These are phyloP conservation scores for Podila epigama DNA, from an alignment of 192 early-diverging fungal genomes.

Conservation along the genomic window DNA sequence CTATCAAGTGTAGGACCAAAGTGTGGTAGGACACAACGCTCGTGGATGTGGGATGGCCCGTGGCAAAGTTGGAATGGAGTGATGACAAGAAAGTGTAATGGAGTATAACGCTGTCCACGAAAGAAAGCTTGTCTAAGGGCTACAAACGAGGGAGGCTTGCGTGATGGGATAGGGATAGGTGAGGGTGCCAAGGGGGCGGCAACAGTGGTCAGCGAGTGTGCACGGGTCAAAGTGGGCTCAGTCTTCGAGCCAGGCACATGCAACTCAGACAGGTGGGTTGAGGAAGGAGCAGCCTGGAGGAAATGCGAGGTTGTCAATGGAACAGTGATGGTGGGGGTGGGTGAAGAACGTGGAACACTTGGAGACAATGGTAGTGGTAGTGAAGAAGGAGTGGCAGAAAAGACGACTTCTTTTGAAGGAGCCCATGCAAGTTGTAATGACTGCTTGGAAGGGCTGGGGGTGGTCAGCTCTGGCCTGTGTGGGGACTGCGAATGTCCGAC, in stretches of 20 bases:
- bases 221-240: background rate
- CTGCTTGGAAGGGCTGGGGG: too few species aligned
- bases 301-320: too few species aligned
- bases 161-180: background rate
- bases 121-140: background rate
- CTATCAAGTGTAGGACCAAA: constrained; percentile 97
- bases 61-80: constrained; percentile 1
- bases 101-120: background rate
- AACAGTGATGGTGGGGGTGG: too few species aligned
- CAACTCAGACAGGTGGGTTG: too few species aligned
- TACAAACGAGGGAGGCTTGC: background rate
- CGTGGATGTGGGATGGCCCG: constrained; percentile 92
- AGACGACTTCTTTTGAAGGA: too few species aligned
- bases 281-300: too few species aligned
- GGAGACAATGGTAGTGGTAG: background rate
- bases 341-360: too few species aligned
- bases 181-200: background rate
- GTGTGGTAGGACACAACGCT: constrained; percentile 93
- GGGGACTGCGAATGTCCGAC: too few species aligned
- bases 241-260: too few species aligned
- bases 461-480: too few species aligned
- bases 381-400: background rate
- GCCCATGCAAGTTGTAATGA: too few species aligned
- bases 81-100: background rate
- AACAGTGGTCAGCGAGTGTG: background rate